phyloP scores from a whole-genome alignment of 805 yeast species.

The Hanseniaspora clermontiae region DNA sequence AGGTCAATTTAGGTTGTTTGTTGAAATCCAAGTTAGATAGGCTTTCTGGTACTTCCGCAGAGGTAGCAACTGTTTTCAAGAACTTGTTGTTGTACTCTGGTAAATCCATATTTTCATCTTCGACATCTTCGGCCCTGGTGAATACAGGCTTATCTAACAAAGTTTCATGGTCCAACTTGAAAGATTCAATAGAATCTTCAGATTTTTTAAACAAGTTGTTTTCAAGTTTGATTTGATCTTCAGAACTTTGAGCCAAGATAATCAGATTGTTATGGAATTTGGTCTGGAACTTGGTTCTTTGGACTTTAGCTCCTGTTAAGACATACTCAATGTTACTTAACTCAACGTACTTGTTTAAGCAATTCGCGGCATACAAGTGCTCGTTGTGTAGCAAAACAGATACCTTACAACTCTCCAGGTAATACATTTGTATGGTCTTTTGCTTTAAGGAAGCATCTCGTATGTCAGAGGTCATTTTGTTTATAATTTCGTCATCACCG shows the following conservation, averaged over 20 bases:
- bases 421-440: conserved; percentile 35
- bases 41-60: conserved; percentile 47
- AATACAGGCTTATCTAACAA: conserved; percentile 63
- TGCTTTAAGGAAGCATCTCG: conserved; percentile 26
- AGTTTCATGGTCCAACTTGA: conserved; percentile 60
- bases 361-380: conserved; percentile 39
- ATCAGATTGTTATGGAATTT: conserved; percentile 60
- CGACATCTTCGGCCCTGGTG: conserved; percentile 42
- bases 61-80: conserved; percentile 50
- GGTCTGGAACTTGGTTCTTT: conserved; percentile 71
- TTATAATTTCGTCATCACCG: conserved; percentile 31
- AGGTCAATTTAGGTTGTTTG: conserved; percentile 58
- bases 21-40: conserved; percentile 60
- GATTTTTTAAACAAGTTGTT: conserved; percentile 1
- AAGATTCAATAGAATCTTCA: conserved; percentile 31
- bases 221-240: conserved; percentile 15
- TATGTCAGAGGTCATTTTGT: conserved; percentile 26
- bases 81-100: conserved; percentile 33
- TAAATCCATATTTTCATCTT: conserved; percentile 31
- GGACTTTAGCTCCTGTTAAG: conserved; percentile 80
- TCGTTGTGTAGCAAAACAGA: conserved; percentile 54
- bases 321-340: conserved; percentile 50
- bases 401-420: conserved; percentile 56
- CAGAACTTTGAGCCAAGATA: conserved; percentile 50
- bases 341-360: conserved; percentile 43